Evolutionary conservation across 1,284 basidiomycete genomes (phyloP).

Genomic region (Ustilago hordei): DNA sequence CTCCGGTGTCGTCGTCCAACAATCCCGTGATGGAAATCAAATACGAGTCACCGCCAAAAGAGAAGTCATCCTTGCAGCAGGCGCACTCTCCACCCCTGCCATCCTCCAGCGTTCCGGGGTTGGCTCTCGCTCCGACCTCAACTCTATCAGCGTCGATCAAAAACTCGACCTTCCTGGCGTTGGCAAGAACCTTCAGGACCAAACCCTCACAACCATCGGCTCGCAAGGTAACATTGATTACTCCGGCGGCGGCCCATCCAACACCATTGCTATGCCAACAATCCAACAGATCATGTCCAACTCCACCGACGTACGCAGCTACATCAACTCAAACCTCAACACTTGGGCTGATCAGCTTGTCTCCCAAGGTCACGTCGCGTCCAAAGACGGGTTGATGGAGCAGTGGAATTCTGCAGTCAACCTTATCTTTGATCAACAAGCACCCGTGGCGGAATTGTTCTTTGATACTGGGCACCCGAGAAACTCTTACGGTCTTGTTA

Average conservation of each 20-base stretch:
- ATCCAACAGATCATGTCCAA: conserved; percentile 50
- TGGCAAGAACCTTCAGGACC: conserved; percentile 71
- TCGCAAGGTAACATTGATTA: conserved; percentile 36
- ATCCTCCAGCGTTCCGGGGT: conserved; percentile 72
- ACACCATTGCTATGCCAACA: conserved; percentile 57
- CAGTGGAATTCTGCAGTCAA: conserved; percentile 49
- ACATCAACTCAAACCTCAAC: conserved; percentile 52
- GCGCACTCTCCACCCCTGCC: conserved; percentile 71
- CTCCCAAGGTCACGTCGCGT: conserved; percentile 50
- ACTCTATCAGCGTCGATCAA: conserved; percentile 62
- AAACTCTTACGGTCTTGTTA: conserved; percentile 55
- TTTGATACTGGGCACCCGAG: conserved; percentile 58
- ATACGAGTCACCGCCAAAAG: conserved; percentile 64
- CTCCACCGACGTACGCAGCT: conserved; percentile 35
- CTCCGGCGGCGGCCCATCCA: conserved; percentile 55
- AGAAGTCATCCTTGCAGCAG: conserved; percentile 71
- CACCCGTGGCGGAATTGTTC: conserved; percentile 58
- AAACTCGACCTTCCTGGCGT: conserved; percentile 67
- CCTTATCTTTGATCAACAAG: conserved; percentile 51
- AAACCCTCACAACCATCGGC: conserved; percentile 68
- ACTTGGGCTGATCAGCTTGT: conserved; percentile 52
- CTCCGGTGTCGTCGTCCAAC: conserved; percentile 22
- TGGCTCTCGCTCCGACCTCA: conserved; percentile 67
- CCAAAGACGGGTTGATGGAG: conserved; percentile 33
- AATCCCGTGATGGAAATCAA: conserved; percentile 16